These are phyloP conservation scores for Colletotrichum theobromicola DNA, from an alignment of 2,329 filamentous ascomycete genomes.

Conservation along the genomic window DNA sequence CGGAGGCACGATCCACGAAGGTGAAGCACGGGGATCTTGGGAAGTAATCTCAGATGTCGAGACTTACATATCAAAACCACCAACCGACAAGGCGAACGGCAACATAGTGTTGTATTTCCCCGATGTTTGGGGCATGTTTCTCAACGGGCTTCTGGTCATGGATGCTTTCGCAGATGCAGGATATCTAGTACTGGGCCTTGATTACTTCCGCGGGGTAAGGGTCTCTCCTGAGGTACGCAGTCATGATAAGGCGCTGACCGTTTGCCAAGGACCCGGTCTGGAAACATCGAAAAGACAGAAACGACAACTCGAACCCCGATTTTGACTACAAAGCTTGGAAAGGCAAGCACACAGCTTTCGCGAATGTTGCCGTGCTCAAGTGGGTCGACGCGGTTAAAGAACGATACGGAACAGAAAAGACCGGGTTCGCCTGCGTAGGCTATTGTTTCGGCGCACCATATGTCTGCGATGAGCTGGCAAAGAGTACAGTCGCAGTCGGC, in stretches of 20 bases:
- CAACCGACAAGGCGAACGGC: background rate
- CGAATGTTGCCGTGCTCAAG: conserved; percentile 43
- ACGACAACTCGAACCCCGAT: conserved; percentile 34
- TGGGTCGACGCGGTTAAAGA: conserved; percentile 45
- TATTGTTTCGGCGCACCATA: conserved; percentile 48
- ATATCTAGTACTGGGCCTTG: background rate
- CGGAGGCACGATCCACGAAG: background rate
- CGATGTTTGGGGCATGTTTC: background rate
- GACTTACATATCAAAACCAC: background rate
- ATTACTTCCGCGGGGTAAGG: background rate
- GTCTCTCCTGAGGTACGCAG: background rate
- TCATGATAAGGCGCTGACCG: background rate
- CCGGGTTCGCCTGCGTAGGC: conserved; percentile 45
- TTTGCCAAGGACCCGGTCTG: conserved; percentile 42
- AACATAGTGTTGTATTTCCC: background rate
- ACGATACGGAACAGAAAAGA: conserved; percentile 35
- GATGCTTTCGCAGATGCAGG: background rate
- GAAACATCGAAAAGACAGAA: conserved; percentile 38
- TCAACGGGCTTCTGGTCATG: background rate
- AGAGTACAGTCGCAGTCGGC: background rate
- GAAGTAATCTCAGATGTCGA: background rate
- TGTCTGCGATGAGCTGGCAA: conserved; percentile 35
- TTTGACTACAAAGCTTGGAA: conserved; percentile 56
- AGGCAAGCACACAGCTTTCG: conserved; percentile 46
- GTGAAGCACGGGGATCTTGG: background rate